Evolutionary conservation across 352 stramenopile species (phyloP), one percentile per base, ranked within the genome.

Genomic region (Phytophthora litchii): DNA sequence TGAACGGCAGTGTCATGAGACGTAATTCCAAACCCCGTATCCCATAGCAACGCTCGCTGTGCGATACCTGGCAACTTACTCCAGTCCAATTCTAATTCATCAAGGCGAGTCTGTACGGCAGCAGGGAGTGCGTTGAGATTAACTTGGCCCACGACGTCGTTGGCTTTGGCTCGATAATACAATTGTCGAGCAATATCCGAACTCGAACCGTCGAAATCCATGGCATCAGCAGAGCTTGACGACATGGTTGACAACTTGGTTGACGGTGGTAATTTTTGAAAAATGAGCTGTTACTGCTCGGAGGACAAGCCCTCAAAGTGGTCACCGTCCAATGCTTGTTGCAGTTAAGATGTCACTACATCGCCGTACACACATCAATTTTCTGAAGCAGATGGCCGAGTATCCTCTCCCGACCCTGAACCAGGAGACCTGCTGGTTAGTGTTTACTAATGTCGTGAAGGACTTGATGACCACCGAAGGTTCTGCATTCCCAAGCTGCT

Each of bases 111-210:
- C 19, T 51, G 37, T 31, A 70, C n/a, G 7, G 31, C 25, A 31
- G 23, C n/a, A 12, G 54, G 58, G 3, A 69, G 19, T 7, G 16
- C 19, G 13, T 20, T 34, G 21, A 58, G 38, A 2, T 17, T 20
- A 38, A 65, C 6, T 43, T 37, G 14, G 13, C 29, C 37, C 0
- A 45, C 37, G 4, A 14, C 19, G 25, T 49, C 63, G 4, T 40
- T 34, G 3, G 52, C 47, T 37, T 52, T 52, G 12, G 38, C 20
- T 27, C 54, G 66, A 29, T 36, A 31, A 27, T 68, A 70, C 1
- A 70, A 36, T 20, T 76, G 67, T 19, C 59, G 51, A 34, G 67
- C 56, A 11, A 76, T 38, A 47, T 72, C 67, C 20, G 68, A 80
- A 31, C 57, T 76, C 3, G 48, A 40, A n/a, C 60, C 66, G 14